These are phyloP conservation scores for Echeveria elegans DNA, from an alignment of 164 flowering plant species.

Conservation along the genomic window DNA sequence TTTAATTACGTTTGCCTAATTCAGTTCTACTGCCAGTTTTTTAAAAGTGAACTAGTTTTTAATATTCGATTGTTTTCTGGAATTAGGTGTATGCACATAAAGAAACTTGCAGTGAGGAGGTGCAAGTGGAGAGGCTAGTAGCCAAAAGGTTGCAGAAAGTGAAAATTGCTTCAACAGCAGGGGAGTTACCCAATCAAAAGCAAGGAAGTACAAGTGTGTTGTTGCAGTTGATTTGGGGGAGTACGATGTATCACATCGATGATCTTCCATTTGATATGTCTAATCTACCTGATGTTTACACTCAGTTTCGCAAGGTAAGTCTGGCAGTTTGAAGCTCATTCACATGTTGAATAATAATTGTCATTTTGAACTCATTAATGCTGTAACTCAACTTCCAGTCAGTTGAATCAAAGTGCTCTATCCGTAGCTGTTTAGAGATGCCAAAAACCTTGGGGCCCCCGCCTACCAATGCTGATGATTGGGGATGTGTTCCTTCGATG, in stretches of 20 bases:
- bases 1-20: neutral
- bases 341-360: neutral
- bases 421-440: slow-evolving; percentile 52
- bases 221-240: slow-evolving; percentile 78
- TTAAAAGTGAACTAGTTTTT: no score
- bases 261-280: slow-evolving; percentile 64
- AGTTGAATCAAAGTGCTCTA: slow-evolving; percentile 58
- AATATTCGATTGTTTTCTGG: neutral
- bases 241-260: slow-evolving; percentile 79
- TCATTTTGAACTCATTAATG: neutral
- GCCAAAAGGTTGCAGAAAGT: slow-evolving; percentile 27
- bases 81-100: slow-evolving; percentile 84
- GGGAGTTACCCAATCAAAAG: slow-evolving; percentile 10
- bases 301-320: slow-evolving; percentile 82
- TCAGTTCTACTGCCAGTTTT: neutral
- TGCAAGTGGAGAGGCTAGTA: slow-evolving; percentile 51
- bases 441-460: slow-evolving; percentile 65
- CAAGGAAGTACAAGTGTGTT: slow-evolving; percentile 25
- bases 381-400: slow-evolving; percentile 36
- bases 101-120: slow-evolving; percentile 94
- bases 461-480: slow-evolving; percentile 44
- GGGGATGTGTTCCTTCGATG: slow-evolving; percentile 68
- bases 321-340: neutral
- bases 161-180: slow-evolving; percentile 12
- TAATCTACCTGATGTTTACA: slow-evolving; percentile 72